Evolutionary conservation across 164 flowering plant genomes (phyloP), one percentile per base, ranked within the genome.

Genomic region (Vitis vinifera): DNA sequence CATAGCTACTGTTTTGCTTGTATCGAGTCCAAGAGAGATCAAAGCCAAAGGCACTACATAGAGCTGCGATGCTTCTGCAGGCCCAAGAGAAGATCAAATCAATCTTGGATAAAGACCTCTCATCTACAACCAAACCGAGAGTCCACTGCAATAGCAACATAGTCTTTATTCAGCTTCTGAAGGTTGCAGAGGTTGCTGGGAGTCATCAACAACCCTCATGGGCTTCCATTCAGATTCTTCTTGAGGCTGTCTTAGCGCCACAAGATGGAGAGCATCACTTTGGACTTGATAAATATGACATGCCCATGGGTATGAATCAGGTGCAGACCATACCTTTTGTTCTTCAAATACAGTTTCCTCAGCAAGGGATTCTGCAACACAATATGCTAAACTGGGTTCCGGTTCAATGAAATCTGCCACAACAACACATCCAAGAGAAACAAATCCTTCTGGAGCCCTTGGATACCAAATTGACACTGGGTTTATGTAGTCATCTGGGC

Each of bases 241-340:
- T 70, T 80, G 82, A 4, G 77, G 77, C 57, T 84, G 91, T 67
- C 99, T 80, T 13, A 96, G 75, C 8, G 91, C 95, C 8, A 86
- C 82, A 73, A 93, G 91, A 53, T 93, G 95, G 72, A 96, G 94
- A 56, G 99, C 99, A 30, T 88, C 92, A 65, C 98, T 96, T 51
- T 76, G 82, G 9, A 91, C 88, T 79, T 93, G 97, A 78, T 91
- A 92, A 9, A 93, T 71, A 68, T 93, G 93, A 72, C 98, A 93
- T 4, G 89, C 94, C 99, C 99, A 96, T 13, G 99, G 99, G 67
- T 91, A 96, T 1, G 95, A 84, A 55, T 90, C 91, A 8, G 86
- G 88, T 7, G 95, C 85, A 10, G 85, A 76, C 99, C 99, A 96
- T 19, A 91, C 76, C 74, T 86, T 85, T 70, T 80, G 89, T 14